phyloP scores from a whole-genome alignment of 768 basidiomycete genomes.

The Gyrodon lividus region DNA sequence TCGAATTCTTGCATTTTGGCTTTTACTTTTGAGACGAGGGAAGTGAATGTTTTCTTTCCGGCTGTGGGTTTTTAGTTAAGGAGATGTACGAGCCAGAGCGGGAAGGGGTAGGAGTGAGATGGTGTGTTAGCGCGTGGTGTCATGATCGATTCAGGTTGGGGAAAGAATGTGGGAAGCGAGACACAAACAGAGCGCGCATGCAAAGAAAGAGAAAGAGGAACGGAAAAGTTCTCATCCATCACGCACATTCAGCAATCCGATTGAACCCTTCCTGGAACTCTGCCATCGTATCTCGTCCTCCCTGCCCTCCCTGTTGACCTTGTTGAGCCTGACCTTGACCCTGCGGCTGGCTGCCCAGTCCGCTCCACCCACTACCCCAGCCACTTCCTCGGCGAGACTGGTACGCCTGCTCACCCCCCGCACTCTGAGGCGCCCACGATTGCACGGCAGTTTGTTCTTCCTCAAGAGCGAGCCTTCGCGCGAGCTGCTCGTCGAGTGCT shows the following conservation, averaged over 20 bases:
- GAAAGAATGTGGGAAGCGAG: background rate
- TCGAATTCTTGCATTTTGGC: conserved; percentile 85
- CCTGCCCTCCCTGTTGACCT: conserved; percentile 16
- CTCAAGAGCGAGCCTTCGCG: conserved; percentile 67
- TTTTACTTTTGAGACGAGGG: conserved; percentile 72
- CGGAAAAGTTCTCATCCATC: background rate
- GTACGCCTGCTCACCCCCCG: conserved; percentile 23
- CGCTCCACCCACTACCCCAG: conserved; percentile 1
- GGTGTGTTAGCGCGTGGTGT: too few relatives aligned
- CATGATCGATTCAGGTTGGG: too few relatives aligned
- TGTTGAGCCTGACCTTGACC: conserved; percentile 3
- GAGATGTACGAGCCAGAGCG: too few relatives aligned
- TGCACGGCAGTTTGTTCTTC: conserved; percentile 38
- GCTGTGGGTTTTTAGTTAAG: conserved; percentile 36
- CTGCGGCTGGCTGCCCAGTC: background rate
- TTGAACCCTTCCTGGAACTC: conserved; percentile 75
- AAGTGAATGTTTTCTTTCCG: conserved; percentile 77
- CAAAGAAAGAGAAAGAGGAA: background rate
- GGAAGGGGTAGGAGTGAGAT: background rate
- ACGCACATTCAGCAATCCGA: conserved; percentile 77
- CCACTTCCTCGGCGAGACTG: conserved; percentile 17
- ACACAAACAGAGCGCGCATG: background rate
- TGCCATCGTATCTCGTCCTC: conserved; percentile 50
- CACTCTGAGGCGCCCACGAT: conserved; percentile 16
- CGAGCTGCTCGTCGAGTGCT: conserved; percentile 78